These are phyloP conservation scores for Colletotrichum acutatum DNA, from an alignment of 2,329 filamentous ascomycete species.

Conservation along the genomic window DNA sequence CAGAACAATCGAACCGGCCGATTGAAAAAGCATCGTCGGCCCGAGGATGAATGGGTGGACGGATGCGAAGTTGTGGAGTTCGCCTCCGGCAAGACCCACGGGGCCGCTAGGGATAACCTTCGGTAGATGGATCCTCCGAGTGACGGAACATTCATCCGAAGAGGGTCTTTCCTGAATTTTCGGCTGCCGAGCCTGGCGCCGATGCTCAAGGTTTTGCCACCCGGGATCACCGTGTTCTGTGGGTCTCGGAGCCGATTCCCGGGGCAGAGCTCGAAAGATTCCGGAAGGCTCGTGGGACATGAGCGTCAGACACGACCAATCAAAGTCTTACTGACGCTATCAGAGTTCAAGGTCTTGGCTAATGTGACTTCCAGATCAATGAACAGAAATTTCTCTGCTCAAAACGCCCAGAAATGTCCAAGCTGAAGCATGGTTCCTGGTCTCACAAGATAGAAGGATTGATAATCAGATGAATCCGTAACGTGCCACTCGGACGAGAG, in stretches of 20 bases:
- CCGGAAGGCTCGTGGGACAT: neutral
- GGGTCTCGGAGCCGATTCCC: neutral
- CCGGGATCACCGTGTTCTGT: neutral
- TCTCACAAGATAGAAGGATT: neutral
- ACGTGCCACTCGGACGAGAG: neutral
- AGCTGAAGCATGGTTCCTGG: neutral
- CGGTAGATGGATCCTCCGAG: neutral
- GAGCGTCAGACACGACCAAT: neutral
- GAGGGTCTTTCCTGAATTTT: neutral
- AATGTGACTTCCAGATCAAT: neutral
- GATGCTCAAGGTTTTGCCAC: neutral
- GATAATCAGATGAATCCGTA: neutral
- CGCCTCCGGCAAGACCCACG: neutral
- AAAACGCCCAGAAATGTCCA: neutral
- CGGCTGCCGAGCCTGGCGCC: too few species aligned
- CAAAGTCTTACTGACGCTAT: too few species aligned
- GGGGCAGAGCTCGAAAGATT: neutral
- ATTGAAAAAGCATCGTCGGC: neutral
- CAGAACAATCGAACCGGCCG: neutral
- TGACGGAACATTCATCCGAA: neutral
- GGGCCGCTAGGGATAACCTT: neutral
- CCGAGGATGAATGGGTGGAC: neutral
- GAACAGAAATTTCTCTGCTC: neutral
- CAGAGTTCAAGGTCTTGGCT: neutral
- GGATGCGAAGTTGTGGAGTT: neutral